Conservation (phyloP, 352 stramenopile genomes). For the Phytophthora lateralis region DNA sequence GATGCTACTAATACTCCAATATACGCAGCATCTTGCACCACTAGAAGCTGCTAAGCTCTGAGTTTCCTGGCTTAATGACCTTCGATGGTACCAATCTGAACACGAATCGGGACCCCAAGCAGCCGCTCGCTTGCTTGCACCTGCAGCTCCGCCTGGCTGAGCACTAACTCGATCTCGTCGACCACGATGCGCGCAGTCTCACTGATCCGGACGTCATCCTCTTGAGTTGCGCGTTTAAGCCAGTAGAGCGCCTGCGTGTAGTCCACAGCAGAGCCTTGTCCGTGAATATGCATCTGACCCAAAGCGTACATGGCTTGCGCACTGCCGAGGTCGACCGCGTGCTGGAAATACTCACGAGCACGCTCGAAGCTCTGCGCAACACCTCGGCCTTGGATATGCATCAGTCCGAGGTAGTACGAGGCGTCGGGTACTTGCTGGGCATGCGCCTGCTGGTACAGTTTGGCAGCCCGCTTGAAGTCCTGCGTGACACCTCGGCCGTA, state of each 20-base stretch:
- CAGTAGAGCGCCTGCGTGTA: constrained; percentile 55
- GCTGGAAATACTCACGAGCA: constrained; percentile 44
- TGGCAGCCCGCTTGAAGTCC: constrained; percentile 40
- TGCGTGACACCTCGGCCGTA: constrained; percentile 50
- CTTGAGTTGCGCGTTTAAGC: constrained; percentile 42
- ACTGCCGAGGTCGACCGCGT: constrained; percentile 41
- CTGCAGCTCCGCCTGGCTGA: constrained; percentile 46
- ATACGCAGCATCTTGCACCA: constrained; percentile 3
- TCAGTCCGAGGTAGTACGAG: constrained; percentile 60
- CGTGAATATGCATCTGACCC: constrained; percentile 52
- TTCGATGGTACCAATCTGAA: constrained; percentile 48
- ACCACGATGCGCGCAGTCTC: constrained; percentile 24
- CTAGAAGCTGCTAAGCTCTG: neutral
- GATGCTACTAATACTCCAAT: constrained; percentile 9
- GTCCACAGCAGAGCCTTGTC: constrained; percentile 44
- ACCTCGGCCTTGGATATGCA: constrained; percentile 52
- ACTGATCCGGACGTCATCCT: constrained; percentile 40
- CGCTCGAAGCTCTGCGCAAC: constrained; percentile 37
- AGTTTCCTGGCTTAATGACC: neutral
- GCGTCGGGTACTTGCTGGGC: constrained; percentile 45
- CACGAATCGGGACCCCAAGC: constrained; percentile 50
- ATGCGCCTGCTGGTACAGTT: constrained; percentile 38
- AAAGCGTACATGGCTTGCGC: constrained; percentile 60
- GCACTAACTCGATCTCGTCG: constrained; percentile 45
- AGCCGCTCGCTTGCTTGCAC: constrained; percentile 47